Conservation (phyloP, 768 basidiomycete species). For the Agrocybe pediades region DNA sequence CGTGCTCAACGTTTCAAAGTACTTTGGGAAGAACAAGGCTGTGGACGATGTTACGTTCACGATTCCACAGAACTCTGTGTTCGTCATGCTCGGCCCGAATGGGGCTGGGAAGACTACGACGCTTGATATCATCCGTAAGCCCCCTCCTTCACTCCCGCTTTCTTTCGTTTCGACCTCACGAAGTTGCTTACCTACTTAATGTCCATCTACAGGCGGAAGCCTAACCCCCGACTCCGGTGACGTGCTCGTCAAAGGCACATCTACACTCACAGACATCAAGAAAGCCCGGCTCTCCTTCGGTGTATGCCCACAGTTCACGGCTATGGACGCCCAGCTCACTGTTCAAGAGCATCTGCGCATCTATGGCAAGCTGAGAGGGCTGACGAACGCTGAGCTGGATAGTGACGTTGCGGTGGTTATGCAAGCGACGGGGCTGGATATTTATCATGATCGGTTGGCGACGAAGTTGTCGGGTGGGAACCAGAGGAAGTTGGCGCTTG, state of each 20-base stretch:
- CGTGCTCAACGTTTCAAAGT: conserved; percentile 63
- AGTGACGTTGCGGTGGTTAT: conserved; percentile 59
- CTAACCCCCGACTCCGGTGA: conserved; percentile 69
- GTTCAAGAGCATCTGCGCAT: conserved; percentile 75
- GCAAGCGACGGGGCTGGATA: conserved; percentile 53
- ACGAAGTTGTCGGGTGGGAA: conserved; percentile 79
- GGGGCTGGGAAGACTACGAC: conserved; percentile 85
- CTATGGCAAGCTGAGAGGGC: conserved; percentile 75
- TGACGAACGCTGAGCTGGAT: conserved; percentile 51
- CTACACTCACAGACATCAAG: conserved; percentile 60
- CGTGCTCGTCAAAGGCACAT: conserved; percentile 63
- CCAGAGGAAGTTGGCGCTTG: conserved; percentile 73
- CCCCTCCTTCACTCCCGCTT: conserved; percentile 14
- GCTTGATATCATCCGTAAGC: conserved; percentile 78
- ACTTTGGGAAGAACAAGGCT: conserved; percentile 55
- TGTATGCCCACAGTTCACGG: conserved; percentile 84
- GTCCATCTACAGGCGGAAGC: conserved; percentile 58
- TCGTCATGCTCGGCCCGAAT: conserved; percentile 78
- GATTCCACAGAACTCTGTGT: conserved; percentile 59
- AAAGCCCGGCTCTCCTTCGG: conserved; percentile 70
- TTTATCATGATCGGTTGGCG: conserved; percentile 70
- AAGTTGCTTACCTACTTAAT: neutral
- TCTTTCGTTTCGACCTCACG: neutral
- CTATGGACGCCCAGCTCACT: conserved; percentile 76
- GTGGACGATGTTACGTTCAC: conserved; percentile 77